Base-by-base conservation (phyloP, 176 grass and related monocot genomes). In the Poa annua region DNA sequence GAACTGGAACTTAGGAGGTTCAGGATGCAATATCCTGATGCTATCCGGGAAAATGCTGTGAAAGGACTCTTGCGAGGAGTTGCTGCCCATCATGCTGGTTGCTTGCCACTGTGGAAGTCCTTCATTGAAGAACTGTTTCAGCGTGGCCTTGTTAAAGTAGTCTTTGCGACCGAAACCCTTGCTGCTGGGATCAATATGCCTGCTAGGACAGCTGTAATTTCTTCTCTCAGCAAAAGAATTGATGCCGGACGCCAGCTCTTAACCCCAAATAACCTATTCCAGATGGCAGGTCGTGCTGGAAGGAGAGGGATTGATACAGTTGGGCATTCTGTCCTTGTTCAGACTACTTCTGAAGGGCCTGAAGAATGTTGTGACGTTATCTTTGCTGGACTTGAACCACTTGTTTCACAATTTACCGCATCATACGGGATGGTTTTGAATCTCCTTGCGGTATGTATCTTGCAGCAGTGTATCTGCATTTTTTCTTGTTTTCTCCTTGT, bases 381-480 rank as follows among this genome's bases (percentile, higher is more conserved):
- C 70, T 95, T 92, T 90, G 85, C 92, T 64, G 92, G 89, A 51
- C 83, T 98, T 83, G 92, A 95, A 69, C 96, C 96, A 69, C 92
- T 98, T 90, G 92, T 93, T 82, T 98, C 96, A 69, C 96, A 98
- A 81, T 98, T 98, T 86, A 98, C 90, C 2, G 92, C 96, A 66
- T 98, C 96, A 66, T 98, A 98, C 80, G 96, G 96, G 65, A 95
- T 98, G 96, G 96, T 98, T 91, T 91, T 98, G 89, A 98, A 98
- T 88, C 92, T 98, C 35, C 90, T 98, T 75, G 92, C 96, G 38
- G 92, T 98, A 88, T 83, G 92, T 78, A 86, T 75, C 83, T 79
- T 85, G 32, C 80, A 26, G 63, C 44, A 69, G 52, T 62, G 25
- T 38, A 12, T 80, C 17, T 74, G 21, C 51, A 85, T 38, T 55